phyloP scores from a whole-genome alignment of 2,329 filamentous ascomycete species.

The Cladophialophora yegresii region DNA sequence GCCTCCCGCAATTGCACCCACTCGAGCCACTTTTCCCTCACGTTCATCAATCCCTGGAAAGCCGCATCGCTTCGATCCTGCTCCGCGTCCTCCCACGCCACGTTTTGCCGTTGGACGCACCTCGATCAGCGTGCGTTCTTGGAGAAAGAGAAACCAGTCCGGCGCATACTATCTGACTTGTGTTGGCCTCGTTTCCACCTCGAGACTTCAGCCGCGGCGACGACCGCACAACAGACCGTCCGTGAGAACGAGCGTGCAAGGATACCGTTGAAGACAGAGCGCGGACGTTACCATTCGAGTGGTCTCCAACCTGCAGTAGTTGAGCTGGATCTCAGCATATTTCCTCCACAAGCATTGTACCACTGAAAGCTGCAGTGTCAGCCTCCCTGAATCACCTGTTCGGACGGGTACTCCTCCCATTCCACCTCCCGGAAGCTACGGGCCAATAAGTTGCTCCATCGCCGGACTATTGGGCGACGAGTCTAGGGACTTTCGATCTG shows the following conservation, averaged over 20 bases:
- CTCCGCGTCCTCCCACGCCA: conserved; percentile 22
- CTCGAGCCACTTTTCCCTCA: conserved; percentile 12
- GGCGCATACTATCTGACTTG: neutral
- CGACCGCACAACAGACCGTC: neutral
- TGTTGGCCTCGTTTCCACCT: neutral
- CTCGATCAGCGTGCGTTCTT: neutral
- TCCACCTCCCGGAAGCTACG: conserved; percentile 9
- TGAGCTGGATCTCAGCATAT: conserved; percentile 19
- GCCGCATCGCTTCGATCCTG: conserved; percentile 22
- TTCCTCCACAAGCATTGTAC: conserved; percentile 19
- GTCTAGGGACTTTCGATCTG: conserved; percentile 18
- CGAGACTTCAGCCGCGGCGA: neutral
- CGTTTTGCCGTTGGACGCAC: neutral
- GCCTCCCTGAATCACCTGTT: conserved; percentile 18
- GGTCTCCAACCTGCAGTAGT: neutral
- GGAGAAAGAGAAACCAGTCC: neutral
- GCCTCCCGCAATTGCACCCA: conserved; percentile 3
- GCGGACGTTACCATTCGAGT: neutral
- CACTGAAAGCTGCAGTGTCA: conserved; percentile 26
- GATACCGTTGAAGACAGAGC: neutral
- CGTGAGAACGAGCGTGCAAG: neutral
- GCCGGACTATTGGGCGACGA: conserved; percentile 20
- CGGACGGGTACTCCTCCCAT: conserved; percentile 13
- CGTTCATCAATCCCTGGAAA: conserved; percentile 14
- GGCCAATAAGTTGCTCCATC: conserved; percentile 21